Conservation (phyloP, 2,329 filamentous ascomycete genomes). For the Scopulariopsis brevicaulis region DNA sequence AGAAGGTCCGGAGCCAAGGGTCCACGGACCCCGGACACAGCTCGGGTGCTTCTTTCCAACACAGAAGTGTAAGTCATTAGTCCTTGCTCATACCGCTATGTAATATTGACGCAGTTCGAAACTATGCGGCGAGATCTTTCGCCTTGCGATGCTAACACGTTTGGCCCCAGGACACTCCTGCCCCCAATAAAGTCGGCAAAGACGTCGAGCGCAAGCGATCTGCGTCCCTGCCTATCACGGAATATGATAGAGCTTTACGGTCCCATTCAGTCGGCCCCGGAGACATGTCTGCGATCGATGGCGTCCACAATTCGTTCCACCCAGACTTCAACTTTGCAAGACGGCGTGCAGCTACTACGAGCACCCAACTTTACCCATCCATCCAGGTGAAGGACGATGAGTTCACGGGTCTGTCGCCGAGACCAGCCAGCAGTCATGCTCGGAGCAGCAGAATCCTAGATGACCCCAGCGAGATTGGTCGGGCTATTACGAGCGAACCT, state of each 20-base stretch:
- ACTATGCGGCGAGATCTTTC: neutral
- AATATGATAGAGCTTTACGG: conserved; percentile 47
- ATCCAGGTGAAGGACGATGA: conserved; percentile 21
- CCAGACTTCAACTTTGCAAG: conserved; percentile 26
- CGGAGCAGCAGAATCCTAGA: conserved; percentile 30
- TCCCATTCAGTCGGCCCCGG: conserved; percentile 50
- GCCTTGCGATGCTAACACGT: neutral
- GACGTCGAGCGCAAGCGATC: conserved; percentile 38
- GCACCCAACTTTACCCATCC: conserved; percentile 25
- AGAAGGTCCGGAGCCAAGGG: conserved; percentile 27
- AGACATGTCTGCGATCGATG: conserved; percentile 40
- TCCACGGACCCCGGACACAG: conserved; percentile 7
- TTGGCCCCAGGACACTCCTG: neutral
- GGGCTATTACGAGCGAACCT: conserved; percentile 46
- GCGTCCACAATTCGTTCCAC: conserved; percentile 40
- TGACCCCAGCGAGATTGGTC: conserved; percentile 45
- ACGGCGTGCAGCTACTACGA: conserved; percentile 27
- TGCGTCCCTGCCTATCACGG: conserved; percentile 46
- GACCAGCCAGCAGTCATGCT: conserved; percentile 49
- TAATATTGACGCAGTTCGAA: neutral
- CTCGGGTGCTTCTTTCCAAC: neutral
- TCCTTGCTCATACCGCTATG: neutral
- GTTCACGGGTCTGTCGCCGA: conserved; percentile 44
- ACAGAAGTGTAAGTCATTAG: conserved; percentile 2
- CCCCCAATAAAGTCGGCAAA: conserved; percentile 1